A percentile compares a stretch with the other conserved stretches of the same genome.
Evolutionary conservation across 805 yeast genomes (phyloP).

Genomic region (Pichia eremophila): DNA sequence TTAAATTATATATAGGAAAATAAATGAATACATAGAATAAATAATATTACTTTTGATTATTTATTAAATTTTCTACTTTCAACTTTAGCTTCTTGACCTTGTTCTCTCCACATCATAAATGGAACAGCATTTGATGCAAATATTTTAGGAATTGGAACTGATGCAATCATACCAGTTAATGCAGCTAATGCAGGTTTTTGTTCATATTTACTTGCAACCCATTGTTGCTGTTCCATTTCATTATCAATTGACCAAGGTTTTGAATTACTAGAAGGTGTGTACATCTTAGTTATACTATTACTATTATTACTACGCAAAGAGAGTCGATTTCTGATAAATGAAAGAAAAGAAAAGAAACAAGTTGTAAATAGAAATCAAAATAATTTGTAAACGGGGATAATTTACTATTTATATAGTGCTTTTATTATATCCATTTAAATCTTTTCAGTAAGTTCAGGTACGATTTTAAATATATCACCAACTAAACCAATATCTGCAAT

Average conservation of each 20-base stretch:
- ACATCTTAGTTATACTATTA: neutral
- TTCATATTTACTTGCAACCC: slow-evolving; percentile 40
- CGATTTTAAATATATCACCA: slow-evolving; percentile 75
- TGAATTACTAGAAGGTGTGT: slow-evolving; percentile 5
- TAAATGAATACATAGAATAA: too few species aligned
- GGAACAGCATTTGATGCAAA: slow-evolving; percentile 57
- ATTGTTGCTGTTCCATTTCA: slow-evolving; percentile 36
- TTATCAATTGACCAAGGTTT: slow-evolving; percentile 21
- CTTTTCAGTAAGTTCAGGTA: slow-evolving; percentile 86
- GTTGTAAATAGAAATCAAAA: too few species aligned
- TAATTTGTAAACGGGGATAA: too few species aligned
- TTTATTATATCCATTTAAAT: slow-evolving; percentile 24
- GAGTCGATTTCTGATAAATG: neutral
- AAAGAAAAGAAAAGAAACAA: neutral
- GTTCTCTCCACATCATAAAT: slow-evolving; percentile 38
- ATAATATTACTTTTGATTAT: too few species aligned
- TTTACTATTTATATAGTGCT: too few species aligned
- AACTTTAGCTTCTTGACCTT: slow-evolving; percentile 24
- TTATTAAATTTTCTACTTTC: slow-evolving; percentile 8
- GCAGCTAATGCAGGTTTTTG: slow-evolving; percentile 50
- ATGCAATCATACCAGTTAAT: slow-evolving; percentile 46
- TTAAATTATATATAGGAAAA: too few species aligned
- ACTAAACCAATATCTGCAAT: slow-evolving; percentile 85
- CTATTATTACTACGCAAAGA: neutral
- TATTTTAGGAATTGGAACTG: slow-evolving; percentile 48